Base-by-base conservation (phyloP, 257 asterid genomes). In the Ophiorrhiza pumila region DNA sequence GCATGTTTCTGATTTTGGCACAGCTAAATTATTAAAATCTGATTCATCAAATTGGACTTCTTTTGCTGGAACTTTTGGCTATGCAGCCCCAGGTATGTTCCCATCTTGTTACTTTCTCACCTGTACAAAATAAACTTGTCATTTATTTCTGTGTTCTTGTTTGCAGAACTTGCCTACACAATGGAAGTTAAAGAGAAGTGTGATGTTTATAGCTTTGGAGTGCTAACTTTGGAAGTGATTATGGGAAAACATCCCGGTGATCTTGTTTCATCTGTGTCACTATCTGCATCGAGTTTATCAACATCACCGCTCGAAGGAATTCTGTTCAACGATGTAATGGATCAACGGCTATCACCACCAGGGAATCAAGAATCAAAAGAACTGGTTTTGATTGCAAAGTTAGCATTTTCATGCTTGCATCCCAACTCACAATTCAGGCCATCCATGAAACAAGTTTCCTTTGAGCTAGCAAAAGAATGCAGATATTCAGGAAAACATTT, bases 231-330 rank as follows among this genome's bases (percentile, higher is more conserved):
- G 7, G 84, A 80, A 80, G 66, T 80, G 73, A 71, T 75, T 17
- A 39, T 83, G 75, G 85, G 87, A n/a, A 79, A 47, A 53, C 83
- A 83, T 69, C 87, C 85, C 0, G 85, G 85, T 0, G 85, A 80
- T 22, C 43, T 75, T 64, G 8, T 53, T 32, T 64, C 46, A 34
- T 46, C 71, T 1, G 20, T 68, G 32, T 77, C 58, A 31, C 35
- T 70, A 32, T 55, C 45, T 2, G 47, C 47, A 15, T 34, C 25
- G 18, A 53, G 75, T 46, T 17, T 68, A 15, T 18, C 55, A 18
- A 49, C 20, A 3, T 14, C 55, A 49, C 3, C 55, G 22, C 22
- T 20, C 29, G 14, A n/a, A 25, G 63, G 31, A 10, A 55, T 23
- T 7, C 27, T 47, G 35, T 55, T 74, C 58, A 71, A 64, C 46